phyloP scores from a whole-genome alignment of 1,284 basidiomycete species.

The Uromyces viciae-fabae region DNA sequence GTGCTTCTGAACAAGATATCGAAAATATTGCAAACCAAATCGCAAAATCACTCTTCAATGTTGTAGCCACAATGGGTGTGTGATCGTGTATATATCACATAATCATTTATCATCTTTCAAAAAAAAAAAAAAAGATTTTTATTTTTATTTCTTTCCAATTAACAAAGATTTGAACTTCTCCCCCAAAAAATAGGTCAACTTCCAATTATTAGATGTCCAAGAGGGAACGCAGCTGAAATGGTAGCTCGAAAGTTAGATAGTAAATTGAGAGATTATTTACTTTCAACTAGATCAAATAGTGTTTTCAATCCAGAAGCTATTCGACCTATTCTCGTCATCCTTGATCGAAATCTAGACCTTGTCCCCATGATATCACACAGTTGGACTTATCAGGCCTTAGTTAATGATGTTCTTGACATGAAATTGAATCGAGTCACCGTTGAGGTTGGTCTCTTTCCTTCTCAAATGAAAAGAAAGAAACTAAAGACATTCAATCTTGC shows the following conservation, averaged over 20 bases:
- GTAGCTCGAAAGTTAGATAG: constrained; percentile 90
- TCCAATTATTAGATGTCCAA: constrained; percentile 88
- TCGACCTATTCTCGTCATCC: constrained; percentile 73
- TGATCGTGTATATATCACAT: not conserved
- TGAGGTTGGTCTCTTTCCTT: constrained; percentile 54
- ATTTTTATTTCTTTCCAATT: not conserved
- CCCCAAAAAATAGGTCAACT: constrained; percentile 60
- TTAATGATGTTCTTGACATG: constrained; percentile 95
- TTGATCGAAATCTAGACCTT: constrained; percentile 92
- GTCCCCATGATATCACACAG: constrained; percentile 93
- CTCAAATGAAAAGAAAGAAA: not conserved
- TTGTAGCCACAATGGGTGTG: constrained; percentile 80
- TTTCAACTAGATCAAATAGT: constrained; percentile 65
- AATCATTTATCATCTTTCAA: not conserved
- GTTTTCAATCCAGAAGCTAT: constrained; percentile 37
- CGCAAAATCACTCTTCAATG: constrained; percentile 84
- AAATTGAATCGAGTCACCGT: constrained; percentile 93
- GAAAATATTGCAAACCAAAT: constrained; percentile 91
- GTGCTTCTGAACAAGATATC: constrained; percentile 81
- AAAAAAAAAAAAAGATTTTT: not conserved
- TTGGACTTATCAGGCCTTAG: constrained; percentile 98
- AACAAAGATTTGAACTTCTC: no score
- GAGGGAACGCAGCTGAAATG: constrained; percentile 97
- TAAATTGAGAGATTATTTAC: constrained; percentile 85
- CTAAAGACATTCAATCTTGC: not conserved